Evolutionary conservation across 140 eudicot species (phyloP).

Genomic region (Ambrosia hybrid): DNA sequence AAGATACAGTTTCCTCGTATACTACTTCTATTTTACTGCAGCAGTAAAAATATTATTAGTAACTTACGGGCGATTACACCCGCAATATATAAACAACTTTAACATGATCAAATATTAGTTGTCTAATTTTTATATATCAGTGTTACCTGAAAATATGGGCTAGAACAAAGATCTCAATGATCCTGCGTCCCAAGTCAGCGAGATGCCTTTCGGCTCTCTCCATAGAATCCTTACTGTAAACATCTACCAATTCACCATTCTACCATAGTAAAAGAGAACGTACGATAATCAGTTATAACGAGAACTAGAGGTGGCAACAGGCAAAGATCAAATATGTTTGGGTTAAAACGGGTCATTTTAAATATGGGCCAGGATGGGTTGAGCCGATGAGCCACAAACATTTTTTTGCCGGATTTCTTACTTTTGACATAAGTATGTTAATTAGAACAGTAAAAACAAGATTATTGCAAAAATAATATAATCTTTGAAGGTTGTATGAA

Average conservation of each 20-base stretch:
- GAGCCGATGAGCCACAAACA: too few species aligned
- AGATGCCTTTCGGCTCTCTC: constrained; percentile 93
- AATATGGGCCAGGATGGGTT: too few species aligned
- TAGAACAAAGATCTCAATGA: constrained; percentile 78
- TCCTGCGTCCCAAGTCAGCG: constrained; percentile 87
- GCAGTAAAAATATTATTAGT: background rate
- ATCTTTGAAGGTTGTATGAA: background rate
- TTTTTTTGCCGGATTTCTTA: background rate
- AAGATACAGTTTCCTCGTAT: constrained; percentile 86
- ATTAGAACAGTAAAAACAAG: background rate
- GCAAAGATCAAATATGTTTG: background rate
- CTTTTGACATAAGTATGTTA: background rate
- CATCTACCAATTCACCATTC: constrained; percentile 91
- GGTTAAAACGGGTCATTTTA: background rate
- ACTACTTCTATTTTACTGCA: constrained; percentile 89
- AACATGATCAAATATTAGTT: too few species aligned
- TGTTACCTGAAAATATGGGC: constrained; percentile 77
- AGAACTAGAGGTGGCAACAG: too few species aligned
- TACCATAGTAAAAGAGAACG: constrained; percentile 9
- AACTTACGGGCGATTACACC: too few species aligned
- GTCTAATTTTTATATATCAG: background rate
- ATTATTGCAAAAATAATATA: background rate
- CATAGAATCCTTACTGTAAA: constrained; percentile 70
- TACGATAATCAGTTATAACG: background rate
- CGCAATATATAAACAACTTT: too few species aligned